Percentiles rank a stretch among this genome's conserved stretches.
These are phyloP conservation scores for Jamesozyma spencerorum DNA, from an alignment of 805 yeast species.

Conservation along the genomic window DNA sequence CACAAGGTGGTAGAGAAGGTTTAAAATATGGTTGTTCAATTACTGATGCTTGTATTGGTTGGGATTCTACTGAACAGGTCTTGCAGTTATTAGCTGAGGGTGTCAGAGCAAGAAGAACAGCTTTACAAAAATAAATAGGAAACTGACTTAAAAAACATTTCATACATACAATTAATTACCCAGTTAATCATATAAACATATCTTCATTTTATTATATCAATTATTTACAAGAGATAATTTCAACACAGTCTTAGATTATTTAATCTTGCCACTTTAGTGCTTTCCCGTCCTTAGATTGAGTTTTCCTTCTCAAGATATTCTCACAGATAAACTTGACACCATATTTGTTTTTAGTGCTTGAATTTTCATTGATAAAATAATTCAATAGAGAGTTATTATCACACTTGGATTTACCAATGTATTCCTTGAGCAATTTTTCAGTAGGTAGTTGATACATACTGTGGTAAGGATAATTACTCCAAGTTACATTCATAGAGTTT, in stretches of 20 bases:
- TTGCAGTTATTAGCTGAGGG: conserved; percentile 67
- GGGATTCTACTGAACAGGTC: conserved; percentile 75
- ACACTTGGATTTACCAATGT: conserved; percentile 39
- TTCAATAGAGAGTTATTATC: conserved; percentile 58
- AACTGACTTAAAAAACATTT: too few relatives aligned
- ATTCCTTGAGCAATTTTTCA: conserved; percentile 52
- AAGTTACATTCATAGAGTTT: conserved; percentile 29
- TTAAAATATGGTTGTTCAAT: conserved; percentile 89
- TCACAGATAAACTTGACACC: conserved; percentile 17
- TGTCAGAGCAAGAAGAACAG: conserved; percentile 63
- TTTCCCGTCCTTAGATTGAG: background rate
- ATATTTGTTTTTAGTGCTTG: conserved; percentile 19
- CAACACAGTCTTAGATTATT: background rate
- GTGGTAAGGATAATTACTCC: conserved; percentile 36
- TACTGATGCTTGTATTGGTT: conserved; percentile 94
- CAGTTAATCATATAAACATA: too few relatives aligned
- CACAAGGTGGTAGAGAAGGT: conserved; percentile 61
- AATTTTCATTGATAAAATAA: conserved; percentile 38
- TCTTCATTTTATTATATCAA: too few relatives aligned
- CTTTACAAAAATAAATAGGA: conserved; percentile 14
- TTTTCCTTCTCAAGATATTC: conserved; percentile 9
- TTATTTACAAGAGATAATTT: too few relatives aligned
- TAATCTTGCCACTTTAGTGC: conserved; percentile 3
- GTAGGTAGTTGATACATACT: conserved; percentile 65
- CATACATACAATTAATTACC: too few relatives aligned